These are phyloP conservation scores for Plasmodium gonderi DNA, from an alignment of 169 alveolate genomes.

Conservation along the genomic window DNA sequence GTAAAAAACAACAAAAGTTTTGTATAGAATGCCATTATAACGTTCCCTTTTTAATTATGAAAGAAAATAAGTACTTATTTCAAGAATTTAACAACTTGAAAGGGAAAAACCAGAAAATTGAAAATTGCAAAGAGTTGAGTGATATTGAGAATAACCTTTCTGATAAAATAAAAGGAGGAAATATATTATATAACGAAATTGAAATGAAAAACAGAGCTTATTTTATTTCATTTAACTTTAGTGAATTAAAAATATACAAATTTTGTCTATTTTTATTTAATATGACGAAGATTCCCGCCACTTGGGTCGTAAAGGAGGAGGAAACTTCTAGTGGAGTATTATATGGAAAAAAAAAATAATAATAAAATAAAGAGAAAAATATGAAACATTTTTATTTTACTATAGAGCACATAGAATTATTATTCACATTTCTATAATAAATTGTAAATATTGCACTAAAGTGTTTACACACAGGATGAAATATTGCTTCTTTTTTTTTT, in stretches of 20 bases:
- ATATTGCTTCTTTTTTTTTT: neutral
- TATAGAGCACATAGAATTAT: too few relatives aligned
- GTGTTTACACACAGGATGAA: neutral
- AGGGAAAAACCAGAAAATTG: constrained; percentile 22
- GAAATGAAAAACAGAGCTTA: constrained; percentile 29
- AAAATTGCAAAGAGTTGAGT: constrained; percentile 35
- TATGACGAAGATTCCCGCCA: constrained; percentile 40
- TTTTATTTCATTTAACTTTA: constrained; percentile 17
- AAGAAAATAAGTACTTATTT: constrained; percentile 58
- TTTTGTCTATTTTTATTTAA: constrained; percentile 60
- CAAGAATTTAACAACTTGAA: constrained; percentile 61
- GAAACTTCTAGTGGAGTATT: constrained; percentile 5
- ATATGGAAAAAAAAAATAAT: constrained; percentile 5
- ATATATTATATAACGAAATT: constrained; percentile 41
- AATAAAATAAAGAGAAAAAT: neutral
- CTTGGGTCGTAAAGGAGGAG: constrained; percentile 45
- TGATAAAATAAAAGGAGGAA: constrained; percentile 30
- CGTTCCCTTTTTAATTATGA: constrained; percentile 46
- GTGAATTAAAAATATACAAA: constrained; percentile 59
- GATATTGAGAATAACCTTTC: constrained; percentile 42
- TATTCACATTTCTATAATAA: too few relatives aligned
- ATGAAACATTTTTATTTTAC: neutral
- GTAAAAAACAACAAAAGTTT: constrained; percentile 40
- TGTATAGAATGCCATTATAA: constrained; percentile 46
- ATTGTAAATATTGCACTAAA: neutral